A percentile compares a stretch with the other conserved stretches of the same genome.
Evolutionary conservation across 1,284 basidiomycete species (phyloP).

Genomic region (Erythrobasidium hasegawianum): DNA sequence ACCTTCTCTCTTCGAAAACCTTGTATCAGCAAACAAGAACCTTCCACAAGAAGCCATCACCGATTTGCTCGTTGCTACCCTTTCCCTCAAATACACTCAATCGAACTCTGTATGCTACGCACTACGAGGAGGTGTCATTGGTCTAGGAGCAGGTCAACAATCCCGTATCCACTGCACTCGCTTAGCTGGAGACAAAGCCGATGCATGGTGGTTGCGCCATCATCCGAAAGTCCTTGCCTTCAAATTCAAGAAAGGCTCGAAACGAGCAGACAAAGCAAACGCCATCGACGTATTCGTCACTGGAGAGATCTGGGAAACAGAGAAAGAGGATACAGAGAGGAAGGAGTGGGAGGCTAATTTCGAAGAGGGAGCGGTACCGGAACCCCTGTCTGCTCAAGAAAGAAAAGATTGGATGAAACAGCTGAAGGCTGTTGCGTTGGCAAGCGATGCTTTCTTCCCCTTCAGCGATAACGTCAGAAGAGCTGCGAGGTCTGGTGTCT

Average conservation of each 20-base stretch:
- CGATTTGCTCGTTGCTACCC: slow-evolving; percentile 89
- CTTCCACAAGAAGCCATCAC: slow-evolving; percentile 68
- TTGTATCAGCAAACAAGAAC: slow-evolving; percentile 60
- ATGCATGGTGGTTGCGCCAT: slow-evolving; percentile 98
- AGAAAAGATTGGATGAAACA: slow-evolving; percentile 66
- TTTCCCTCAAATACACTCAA: slow-evolving; percentile 97
- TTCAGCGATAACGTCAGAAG: slow-evolving; percentile 98
- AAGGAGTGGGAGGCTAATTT: slow-evolving; percentile 89
- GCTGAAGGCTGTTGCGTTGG: slow-evolving; percentile 81
- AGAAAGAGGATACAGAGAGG: slow-evolving; percentile 69
- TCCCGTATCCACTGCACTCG: slow-evolving; percentile 99
- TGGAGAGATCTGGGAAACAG: slow-evolving; percentile 69
- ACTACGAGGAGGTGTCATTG: slow-evolving; percentile 85
- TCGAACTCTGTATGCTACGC: slow-evolving; percentile 99
- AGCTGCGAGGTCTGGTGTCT: slow-evolving; percentile 83
- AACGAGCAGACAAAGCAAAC: slow-evolving; percentile 96
- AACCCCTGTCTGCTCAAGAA: slow-evolving; percentile 67
- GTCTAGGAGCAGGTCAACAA: slow-evolving; percentile 96
- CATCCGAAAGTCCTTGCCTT: slow-evolving; percentile 85
- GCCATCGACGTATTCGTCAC: slow-evolving; percentile 96
- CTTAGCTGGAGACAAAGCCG: slow-evolving; percentile 94
- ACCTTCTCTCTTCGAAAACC: slow-evolving; percentile 72
- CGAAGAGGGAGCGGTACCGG: slow-evolving; percentile 60
- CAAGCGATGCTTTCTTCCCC: slow-evolving; percentile 98
- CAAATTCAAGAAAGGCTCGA: slow-evolving; percentile 95